Percentiles rank a stretch among this genome's conserved stretches.
phyloP scores from a whole-genome alignment of 2,329 filamentous ascomycete genomes.

The Periconia digitata region DNA sequence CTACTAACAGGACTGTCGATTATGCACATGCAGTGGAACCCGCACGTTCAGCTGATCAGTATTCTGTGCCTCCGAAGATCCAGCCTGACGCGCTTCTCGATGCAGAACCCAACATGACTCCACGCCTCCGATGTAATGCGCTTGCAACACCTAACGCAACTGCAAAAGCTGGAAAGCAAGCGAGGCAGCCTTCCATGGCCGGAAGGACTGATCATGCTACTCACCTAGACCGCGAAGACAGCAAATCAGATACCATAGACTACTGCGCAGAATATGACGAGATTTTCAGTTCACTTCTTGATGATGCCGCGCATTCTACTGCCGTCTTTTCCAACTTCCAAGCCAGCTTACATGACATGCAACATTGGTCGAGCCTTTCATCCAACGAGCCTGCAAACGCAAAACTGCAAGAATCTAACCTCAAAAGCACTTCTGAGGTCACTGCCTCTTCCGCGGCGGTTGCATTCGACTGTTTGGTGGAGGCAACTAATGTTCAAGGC shows the following conservation, averaged over 20 bases:
- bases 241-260: not conserved
- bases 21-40: not conserved
- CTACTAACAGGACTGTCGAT: not conserved
- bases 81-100: not conserved
- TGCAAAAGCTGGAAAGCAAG: not conserved
- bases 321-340: not conserved
- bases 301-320: not conserved
- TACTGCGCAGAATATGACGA: not conserved
- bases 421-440: not conserved
- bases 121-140: not conserved
- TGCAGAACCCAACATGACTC: not conserved
- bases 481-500: not conserved
- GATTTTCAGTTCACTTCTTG: not conserved
- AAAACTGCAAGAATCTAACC: not conserved
- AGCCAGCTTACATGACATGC: not conserved
- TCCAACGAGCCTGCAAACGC: not conserved
- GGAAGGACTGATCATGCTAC: not conserved
- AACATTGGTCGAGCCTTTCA: not conserved
- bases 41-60: not conserved
- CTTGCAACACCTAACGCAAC: not conserved
- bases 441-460: not conserved
- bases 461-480: not conserved
- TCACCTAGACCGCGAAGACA: not conserved
- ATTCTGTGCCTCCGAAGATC: not conserved
- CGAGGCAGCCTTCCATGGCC: not conserved